phyloP scores from a whole-genome alignment of 345 rosid genomes.

The Arabis hirsuta region DNA sequence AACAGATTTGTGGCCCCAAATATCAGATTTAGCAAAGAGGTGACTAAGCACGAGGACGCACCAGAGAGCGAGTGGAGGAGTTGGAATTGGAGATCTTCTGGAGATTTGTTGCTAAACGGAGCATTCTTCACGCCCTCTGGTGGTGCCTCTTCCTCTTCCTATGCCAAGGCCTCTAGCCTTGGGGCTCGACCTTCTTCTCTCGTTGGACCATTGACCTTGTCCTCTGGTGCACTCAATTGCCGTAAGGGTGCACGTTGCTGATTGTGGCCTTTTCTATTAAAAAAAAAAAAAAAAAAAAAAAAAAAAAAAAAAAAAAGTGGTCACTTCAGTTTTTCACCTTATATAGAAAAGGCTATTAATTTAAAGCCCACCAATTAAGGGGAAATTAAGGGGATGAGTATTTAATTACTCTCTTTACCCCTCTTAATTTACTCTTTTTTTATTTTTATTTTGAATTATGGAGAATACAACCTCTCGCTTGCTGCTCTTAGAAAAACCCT shows the following conservation, averaged over 20 bases:
- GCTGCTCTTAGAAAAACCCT: slow-evolving; percentile 24
- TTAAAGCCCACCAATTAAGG: slow-evolving; percentile 43
- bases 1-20: slow-evolving; percentile 75
- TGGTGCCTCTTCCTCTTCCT: slow-evolving; percentile 56
- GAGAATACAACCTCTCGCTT: slow-evolving; percentile 46
- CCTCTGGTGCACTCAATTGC: slow-evolving; percentile 60
- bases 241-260: slow-evolving; percentile 58
- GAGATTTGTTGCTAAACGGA: slow-evolving; percentile 62
- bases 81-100: slow-evolving; percentile 69
- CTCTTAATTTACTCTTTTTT: slow-evolving; percentile 9
- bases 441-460: slow-evolving; percentile 6
- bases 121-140: slow-evolving; percentile 65
- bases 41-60: slow-evolving; percentile 61
- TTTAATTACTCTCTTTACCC: slow-evolving; percentile 11
- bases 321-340: not conserved
- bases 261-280: not conserved
- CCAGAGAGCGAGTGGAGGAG: slow-evolving; percentile 56
- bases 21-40: slow-evolving; percentile 67
- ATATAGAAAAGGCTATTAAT: slow-evolving; percentile 37
- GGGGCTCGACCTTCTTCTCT: slow-evolving; percentile 59
- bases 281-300: too few species aligned
- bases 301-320: not conserved
- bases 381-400: slow-evolving; percentile 35
- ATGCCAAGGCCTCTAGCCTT: slow-evolving; percentile 64
- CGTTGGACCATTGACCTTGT: slow-evolving; percentile 53